Base-by-base conservation (phyloP, 371 early-diverging fungal species). In the Lichtheimia ramosa region DNA sequence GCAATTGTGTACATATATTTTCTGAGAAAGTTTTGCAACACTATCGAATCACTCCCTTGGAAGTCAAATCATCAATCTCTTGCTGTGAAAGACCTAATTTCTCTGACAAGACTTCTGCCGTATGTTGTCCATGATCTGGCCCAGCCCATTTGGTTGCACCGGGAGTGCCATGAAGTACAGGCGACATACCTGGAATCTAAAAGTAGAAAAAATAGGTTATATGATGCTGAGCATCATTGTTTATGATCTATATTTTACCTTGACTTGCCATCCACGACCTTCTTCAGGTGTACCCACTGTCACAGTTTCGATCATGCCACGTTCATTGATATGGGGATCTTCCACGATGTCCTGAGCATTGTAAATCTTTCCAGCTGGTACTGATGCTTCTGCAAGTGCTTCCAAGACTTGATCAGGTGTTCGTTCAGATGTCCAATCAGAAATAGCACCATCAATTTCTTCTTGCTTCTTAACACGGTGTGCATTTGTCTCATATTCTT, bases 341-440 rank as follows among this genome's bases (percentile, higher is more conserved):
- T 77, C 69, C n/a, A 80, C 71, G 42, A 83, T 74, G 61, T 83
- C 84, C 21, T 73, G 61, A n/a, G 77, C 77, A 54, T 75, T 75
- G 53, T 84, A 83, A 8, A 84, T 84, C 42, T 70, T 73, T n/a
- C 84, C 83, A 42, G 79, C 68, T 16, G 84, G 84, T 15, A 84
- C 82, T 53, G 74, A 72, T 12, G 56, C 79, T 24, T 69, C 51
- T 51, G 68, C 74, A n/a, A 84, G 62, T 5, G 43, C 51, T n/a
- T 75, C 65, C 0, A 81, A 39, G 0, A 83, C 74, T 52, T 84
- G 68, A 58, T 79, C 70, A 1, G 79, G 59, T 7, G 74, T 69
- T 23, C 63, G 63, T 8, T 61, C 62, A 12, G 65, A 62, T 14
- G 82, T 81, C 81, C 81, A 83, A n/a, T 66, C 70, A 43, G 64